A percentile compares a stretch with the other conserved stretches of the same genome.
Conservation (phyloP, 2,329 filamentous ascomycete species). For the Byssochlamys sp. region DNA sequence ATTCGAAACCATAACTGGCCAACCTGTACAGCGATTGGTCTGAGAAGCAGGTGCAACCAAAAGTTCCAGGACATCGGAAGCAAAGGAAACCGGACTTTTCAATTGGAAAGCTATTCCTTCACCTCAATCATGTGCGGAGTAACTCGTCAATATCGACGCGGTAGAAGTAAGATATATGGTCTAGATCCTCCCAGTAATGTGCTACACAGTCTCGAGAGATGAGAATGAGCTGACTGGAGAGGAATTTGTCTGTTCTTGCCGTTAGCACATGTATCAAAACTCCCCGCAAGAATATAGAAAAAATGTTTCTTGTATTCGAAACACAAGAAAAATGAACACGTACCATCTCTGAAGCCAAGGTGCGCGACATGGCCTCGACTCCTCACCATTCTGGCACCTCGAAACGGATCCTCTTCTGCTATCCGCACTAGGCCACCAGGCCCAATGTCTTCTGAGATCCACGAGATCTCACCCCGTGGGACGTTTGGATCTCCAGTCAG, state of each 20-base stretch:
- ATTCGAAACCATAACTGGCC: neutral
- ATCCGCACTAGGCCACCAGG: slow-evolving; percentile 53
- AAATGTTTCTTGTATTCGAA: neutral
- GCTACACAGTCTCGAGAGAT: slow-evolving; percentile 68
- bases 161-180: slow-evolving; percentile 37
- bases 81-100: neutral
- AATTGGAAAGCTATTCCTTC: neutral
- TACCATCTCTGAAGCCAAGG: slow-evolving; percentile 62
- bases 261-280: neutral
- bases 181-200: slow-evolving; percentile 64
- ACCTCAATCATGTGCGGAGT: slow-evolving; percentile 17
- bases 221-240: slow-evolving; percentile 66
- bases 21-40: neutral
- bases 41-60: no score
- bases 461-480: slow-evolving; percentile 74
- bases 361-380: slow-evolving; percentile 70
- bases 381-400: slow-evolving; percentile 62
- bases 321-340: slow-evolving; percentile 22
- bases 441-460: slow-evolving; percentile 69
- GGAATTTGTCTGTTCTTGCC: slow-evolving; percentile 55
- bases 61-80: no score
- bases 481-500: slow-evolving; percentile 86
- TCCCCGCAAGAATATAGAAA: neutral
- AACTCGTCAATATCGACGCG: slow-evolving; percentile 35
- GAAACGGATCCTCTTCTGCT: slow-evolving; percentile 58